Evolutionary conservation across 2,329 filamentous ascomycete species (phyloP).

Genomic region (Trichoderma koningiopsis): DNA sequence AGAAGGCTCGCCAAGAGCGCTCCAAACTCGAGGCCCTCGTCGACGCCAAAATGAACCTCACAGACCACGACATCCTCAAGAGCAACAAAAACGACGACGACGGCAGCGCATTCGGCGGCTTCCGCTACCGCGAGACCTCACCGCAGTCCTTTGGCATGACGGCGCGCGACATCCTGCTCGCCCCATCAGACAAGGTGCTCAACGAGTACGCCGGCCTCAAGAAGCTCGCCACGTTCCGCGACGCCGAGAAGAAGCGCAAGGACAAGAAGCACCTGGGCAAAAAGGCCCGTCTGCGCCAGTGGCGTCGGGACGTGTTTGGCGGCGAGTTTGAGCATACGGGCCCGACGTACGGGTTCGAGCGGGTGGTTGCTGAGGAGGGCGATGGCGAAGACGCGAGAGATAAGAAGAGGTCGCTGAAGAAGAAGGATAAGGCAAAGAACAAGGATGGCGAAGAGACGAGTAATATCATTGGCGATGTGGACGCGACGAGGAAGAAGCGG

Average conservation of each 20-base stretch:
- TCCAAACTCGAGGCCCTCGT: conserved; percentile 83
- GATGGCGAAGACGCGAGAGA: conserved; percentile 22
- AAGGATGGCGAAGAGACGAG: conserved; percentile 32
- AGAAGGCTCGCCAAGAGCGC: conserved; percentile 76
- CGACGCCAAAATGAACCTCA: conserved; percentile 76
- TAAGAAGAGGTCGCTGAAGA: conserved; percentile 25
- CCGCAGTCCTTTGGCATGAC: conserved; percentile 89
- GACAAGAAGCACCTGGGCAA: conserved; percentile 89
- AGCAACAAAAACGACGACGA: conserved; percentile 30
- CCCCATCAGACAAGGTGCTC: conserved; percentile 80
- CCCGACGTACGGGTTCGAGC: conserved; percentile 60
- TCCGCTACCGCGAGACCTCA: conserved; percentile 94
- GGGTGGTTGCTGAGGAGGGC: conserved; percentile 34
- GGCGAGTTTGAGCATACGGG: conserved; percentile 58
- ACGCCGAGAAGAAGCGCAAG: conserved; percentile 82
- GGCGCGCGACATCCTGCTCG: conserved; percentile 82
- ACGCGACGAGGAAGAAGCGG: conserved; percentile 47
- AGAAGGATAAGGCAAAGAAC: conserved; percentile 2
- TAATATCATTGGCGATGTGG: conserved; percentile 37
- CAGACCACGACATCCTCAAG: conserved; percentile 61
- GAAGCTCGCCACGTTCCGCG: conserved; percentile 88
- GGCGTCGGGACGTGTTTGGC: conserved; percentile 70
- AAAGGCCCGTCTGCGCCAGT: conserved; percentile 86
- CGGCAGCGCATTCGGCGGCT: conserved; percentile 44
- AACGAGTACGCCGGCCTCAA: conserved; percentile 93